Evolutionary conservation across 352 stramenopile genomes (phyloP), one percentile per base, ranked within the genome.

Genomic region (Globisporangium alternatum): DNA sequence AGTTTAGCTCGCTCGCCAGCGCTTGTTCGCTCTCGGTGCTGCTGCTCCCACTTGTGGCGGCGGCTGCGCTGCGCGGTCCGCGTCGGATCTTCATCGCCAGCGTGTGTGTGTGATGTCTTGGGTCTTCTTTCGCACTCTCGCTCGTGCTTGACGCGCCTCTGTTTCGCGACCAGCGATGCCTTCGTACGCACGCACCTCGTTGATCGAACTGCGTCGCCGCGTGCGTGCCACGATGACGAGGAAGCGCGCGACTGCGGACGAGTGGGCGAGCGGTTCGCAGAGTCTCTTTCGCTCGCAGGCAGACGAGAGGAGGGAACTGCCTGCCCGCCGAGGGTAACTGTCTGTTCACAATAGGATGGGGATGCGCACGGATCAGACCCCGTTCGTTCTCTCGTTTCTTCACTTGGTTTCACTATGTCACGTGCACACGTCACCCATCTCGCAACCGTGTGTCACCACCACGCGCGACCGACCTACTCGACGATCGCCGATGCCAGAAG

Each of bases 21-120:
- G 49, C 49, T 5, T 55, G 49, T 2, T 55, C 49, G 49, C 49
- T 55, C 49, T 55, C 49, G 49, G 28, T 6, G 49, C 49, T 55
- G 49, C 25, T 55, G 25, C 25, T 39, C 5, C 49, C 49, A 8
- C 49, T 55, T 5, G 25, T 55, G 25, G 17, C 17, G 22, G 47
- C 47, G 8, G 13, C 47, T 54, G 47, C 28, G 49, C 25, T 22
- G 28, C 49, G 48, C 12, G 25, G 48, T 19, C 48, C 49, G 49
- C 49, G 49, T 22, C 49, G 49, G 49, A 55, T 55, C 49, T 39
- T 37, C 49, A 55, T 55, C 25, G 15, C 19, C 17, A 25, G 5
- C 25, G 17, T 49, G 17, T 10, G 17, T 49, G 15, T 22, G 5
- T 22, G 33, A n/a, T 43, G 12, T 43, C 8, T 43, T 15, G 15